phyloP scores from a whole-genome alignment of 75 land plant species.

The Sequoiadendron giganteum region DNA sequence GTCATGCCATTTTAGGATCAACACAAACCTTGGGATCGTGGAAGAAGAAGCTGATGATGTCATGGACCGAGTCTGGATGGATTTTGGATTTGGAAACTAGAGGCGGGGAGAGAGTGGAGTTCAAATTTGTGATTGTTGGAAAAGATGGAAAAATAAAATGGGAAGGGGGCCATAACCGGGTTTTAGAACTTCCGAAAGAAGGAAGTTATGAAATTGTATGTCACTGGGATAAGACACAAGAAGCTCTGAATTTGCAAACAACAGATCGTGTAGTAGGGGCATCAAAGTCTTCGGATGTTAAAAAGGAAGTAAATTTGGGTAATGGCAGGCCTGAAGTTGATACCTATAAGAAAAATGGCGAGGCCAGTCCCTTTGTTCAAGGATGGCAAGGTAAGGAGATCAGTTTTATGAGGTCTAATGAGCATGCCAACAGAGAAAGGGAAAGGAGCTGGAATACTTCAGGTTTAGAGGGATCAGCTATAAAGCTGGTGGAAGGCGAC shows the following conservation, averaged over 20 bases:
- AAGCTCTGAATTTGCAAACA: conserved; percentile 31
- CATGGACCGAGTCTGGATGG: conserved; percentile 93
- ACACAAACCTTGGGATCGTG: conserved; percentile 75
- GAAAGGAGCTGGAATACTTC: conserved; percentile 68
- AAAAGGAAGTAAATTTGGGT: conserved; percentile 13
- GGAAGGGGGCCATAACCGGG: conserved; percentile 83
- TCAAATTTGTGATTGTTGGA: conserved; percentile 66
- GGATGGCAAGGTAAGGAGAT: conserved; percentile 84
- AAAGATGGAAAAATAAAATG: conserved; percentile 45
- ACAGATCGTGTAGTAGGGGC: neutral
- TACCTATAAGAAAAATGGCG: conserved; percentile 16
- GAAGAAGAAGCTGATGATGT: conserved; percentile 65
- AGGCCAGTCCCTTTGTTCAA: conserved; percentile 61
- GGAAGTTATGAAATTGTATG: conserved; percentile 64
- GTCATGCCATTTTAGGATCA: conserved; percentile 80
- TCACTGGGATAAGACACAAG: conserved; percentile 69
- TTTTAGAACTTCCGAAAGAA: conserved; percentile 46
- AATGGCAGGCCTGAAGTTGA: conserved; percentile 11
- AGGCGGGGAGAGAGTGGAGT: conserved; percentile 62
- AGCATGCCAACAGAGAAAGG: conserved; percentile 53
- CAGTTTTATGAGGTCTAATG: conserved; percentile 86
- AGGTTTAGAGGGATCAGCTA: conserved; percentile 71
- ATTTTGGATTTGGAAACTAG: conserved; percentile 57
- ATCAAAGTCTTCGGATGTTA: conserved; percentile 5
- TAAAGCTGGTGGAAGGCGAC: conserved; percentile 84